Percentiles rank a stretch among this genome's conserved stretches.
Evolutionary conservation across 2,329 filamentous ascomycete genomes (phyloP).

Genomic region (Diplocarpon mali): DNA sequence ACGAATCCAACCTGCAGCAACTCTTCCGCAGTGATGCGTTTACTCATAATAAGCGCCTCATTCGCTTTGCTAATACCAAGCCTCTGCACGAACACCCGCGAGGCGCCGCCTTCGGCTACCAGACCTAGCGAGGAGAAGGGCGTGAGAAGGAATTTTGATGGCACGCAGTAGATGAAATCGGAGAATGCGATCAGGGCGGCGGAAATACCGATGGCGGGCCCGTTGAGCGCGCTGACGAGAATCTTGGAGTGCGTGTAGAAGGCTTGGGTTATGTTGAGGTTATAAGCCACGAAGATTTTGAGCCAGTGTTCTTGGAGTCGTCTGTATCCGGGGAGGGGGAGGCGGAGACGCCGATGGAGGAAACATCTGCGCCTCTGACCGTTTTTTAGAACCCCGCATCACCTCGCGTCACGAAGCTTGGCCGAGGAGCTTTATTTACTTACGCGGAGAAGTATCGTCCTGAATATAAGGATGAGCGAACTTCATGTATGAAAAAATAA

Average conservation of each 20-base stretch:
- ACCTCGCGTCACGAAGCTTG: neutral
- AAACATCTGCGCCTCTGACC: constrained; percentile 67
- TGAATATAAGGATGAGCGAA: too few relatives aligned
- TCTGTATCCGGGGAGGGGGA: constrained; percentile 31
- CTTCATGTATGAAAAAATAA: neutral
- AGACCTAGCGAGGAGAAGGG: constrained; percentile 86
- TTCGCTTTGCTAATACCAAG: constrained; percentile 76
- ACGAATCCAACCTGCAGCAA: constrained; percentile 70
- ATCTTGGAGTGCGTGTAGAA: constrained; percentile 94
- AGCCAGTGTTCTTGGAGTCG: constrained; percentile 46
- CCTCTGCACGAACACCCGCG: constrained; percentile 64
- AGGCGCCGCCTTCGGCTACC: constrained; percentile 79
- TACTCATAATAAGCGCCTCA: constrained; percentile 87
- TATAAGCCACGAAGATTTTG: constrained; percentile 65
- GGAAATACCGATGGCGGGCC: constrained; percentile 77
- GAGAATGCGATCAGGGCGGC: constrained; percentile 74
- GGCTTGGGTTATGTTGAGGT: constrained; percentile 79
- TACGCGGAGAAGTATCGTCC: constrained; percentile 77
- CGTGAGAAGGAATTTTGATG: constrained; percentile 74
- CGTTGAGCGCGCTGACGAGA: constrained; percentile 83
- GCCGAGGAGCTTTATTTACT: constrained; percentile 22
- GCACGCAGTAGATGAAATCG: constrained; percentile 85
- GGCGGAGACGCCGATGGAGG: constrained; percentile 33
- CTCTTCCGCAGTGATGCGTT: constrained; percentile 61
- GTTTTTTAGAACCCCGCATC: neutral